A percentile compares a stretch with the other conserved stretches of the same genome.
These are phyloP conservation scores for Rhizopus arrhizus DNA, from an alignment of 371 early-diverging fungal genomes.

Conservation along the genomic window DNA sequence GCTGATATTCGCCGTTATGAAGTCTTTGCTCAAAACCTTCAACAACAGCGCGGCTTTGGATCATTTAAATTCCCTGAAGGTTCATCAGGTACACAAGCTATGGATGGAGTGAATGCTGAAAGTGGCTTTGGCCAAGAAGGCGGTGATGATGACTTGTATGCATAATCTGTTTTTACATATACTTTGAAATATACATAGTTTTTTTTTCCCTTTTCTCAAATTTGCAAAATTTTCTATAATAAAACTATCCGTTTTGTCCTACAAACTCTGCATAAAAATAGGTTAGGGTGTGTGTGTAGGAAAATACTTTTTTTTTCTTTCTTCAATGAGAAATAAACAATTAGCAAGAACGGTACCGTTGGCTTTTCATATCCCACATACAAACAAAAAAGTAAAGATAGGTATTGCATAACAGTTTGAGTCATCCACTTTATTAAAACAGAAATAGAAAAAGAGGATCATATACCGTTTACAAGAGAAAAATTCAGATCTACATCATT, in stretches of 20 bases:
- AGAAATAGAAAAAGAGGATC: background rate
- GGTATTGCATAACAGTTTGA: background rate
- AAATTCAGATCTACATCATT: background rate
- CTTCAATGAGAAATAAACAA: background rate
- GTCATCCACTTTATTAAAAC: background rate
- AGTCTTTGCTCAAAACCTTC: slow-evolving; percentile 98
- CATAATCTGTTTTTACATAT: slow-evolving; percentile 31
- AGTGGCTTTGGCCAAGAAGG: slow-evolving; percentile 53
- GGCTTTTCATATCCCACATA: background rate
- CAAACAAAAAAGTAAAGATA: background rate
- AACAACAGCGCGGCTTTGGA: slow-evolving; percentile 91
- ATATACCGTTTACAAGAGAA: background rate
- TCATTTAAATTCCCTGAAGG: slow-evolving; percentile 91
- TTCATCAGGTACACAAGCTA: slow-evolving; percentile 40
- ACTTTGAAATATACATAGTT: background rate
- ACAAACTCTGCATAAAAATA: background rate
- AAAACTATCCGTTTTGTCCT: background rate
- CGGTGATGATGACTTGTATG: slow-evolving; percentile 62
- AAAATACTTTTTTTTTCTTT: background rate
- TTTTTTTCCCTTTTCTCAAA: background rate
- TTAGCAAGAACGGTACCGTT: background rate
- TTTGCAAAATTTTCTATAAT: background rate
- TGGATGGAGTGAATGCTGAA: slow-evolving; percentile 40
- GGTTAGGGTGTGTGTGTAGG: too few relatives aligned
- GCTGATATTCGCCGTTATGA: slow-evolving; percentile 98